A percentile compares a stretch with the other conserved stretches of the same genome.
Conservation (phyloP, 768 basidiomycete species). For the Megacollybia marginata region DNA sequence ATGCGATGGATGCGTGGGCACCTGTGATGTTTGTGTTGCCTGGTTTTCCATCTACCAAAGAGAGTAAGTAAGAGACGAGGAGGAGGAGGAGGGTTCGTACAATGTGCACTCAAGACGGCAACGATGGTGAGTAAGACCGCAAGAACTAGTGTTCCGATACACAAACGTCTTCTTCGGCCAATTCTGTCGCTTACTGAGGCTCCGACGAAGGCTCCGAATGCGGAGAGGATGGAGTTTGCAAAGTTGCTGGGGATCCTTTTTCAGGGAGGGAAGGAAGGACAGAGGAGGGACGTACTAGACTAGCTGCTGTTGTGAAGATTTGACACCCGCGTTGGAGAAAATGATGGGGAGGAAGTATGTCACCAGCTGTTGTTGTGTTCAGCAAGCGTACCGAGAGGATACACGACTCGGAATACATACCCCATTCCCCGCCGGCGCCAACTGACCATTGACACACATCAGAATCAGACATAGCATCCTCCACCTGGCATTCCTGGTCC, state of each 20-base stretch:
- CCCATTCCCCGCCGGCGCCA: constrained; percentile 19
- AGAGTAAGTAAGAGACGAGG: not conserved
- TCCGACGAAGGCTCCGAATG: constrained; percentile 16
- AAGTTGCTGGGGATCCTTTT: constrained; percentile 13
- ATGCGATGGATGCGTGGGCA: constrained; percentile 18
- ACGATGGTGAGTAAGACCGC: constrained; percentile 15
- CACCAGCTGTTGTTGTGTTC: constrained; percentile 9
- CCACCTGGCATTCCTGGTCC: constrained; percentile 14
- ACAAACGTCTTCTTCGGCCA: constrained; percentile 16
- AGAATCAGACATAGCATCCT: constrained; percentile 17
- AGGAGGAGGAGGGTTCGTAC: constrained; percentile 1
- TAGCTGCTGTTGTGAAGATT: constrained; percentile 12
- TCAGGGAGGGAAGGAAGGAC: not conserved
- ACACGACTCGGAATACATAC: constrained; percentile 4
- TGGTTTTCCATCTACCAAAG: constrained; percentile 8
- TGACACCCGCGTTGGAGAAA: constrained; percentile 17
- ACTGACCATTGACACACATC: constrained; percentile 18
- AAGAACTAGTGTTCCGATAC: constrained; percentile 13
- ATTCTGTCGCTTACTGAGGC: constrained; percentile 15
- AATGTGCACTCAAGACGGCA: constrained; percentile 15
- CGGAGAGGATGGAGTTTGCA: constrained; percentile 18
- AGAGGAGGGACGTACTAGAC: constrained; percentile 11
- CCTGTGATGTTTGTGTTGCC: constrained; percentile 14
- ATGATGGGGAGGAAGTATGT: constrained; percentile 18
- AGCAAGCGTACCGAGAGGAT: not conserved